Evolutionary conservation across 1,284 basidiomycete species (phyloP).

Genomic region (Ustilago lituana): DNA sequence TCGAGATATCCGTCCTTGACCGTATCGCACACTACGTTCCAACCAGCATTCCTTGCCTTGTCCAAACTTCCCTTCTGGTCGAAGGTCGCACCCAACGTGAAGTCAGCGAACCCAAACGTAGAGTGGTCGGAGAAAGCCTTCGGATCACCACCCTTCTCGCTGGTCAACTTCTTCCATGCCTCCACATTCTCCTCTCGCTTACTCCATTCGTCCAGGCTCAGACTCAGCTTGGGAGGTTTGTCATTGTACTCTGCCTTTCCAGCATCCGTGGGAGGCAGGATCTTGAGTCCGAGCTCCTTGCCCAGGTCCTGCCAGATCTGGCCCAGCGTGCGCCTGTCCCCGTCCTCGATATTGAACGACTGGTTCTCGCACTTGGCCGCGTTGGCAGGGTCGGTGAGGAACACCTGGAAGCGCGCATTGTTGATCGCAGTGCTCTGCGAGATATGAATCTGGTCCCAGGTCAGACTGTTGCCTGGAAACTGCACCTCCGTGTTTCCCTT

Average conservation of each 20-base stretch:
- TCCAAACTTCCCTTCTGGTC: slow-evolving; percentile 41
- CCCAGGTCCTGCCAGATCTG: slow-evolving; percentile 44
- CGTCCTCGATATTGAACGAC: slow-evolving; percentile 50
- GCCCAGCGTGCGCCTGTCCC: slow-evolving; percentile 30
- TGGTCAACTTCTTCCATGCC: slow-evolving; percentile 38
- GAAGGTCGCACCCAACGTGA: slow-evolving; percentile 43
- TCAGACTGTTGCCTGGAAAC: slow-evolving; percentile 41
- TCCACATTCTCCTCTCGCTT: slow-evolving; percentile 33
- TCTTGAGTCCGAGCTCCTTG: slow-evolving; percentile 27
- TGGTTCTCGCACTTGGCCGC: slow-evolving; percentile 38
- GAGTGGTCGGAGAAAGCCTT: slow-evolving; percentile 38
- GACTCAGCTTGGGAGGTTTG: slow-evolving; percentile 32
- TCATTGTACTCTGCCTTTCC: slow-evolving; percentile 29
- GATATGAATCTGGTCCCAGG: slow-evolving; percentile 44
- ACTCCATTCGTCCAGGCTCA: slow-evolving; percentile 39
- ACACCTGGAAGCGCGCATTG: slow-evolving; percentile 47
- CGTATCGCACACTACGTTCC: slow-evolving; percentile 33
- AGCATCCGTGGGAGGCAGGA: slow-evolving; percentile 21
- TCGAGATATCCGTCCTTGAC: slow-evolving; percentile 44
- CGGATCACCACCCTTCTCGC: slow-evolving; percentile 30
- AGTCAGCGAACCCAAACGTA: slow-evolving; percentile 42
- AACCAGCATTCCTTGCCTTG: slow-evolving; percentile 37
- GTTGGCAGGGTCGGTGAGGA: slow-evolving; percentile 34
- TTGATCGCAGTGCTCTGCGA: slow-evolving; percentile 42
- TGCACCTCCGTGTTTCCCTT: slow-evolving; percentile 41